A percentile compares a stretch with the other conserved stretches of the same genome.
Evolutionary conservation across 2,329 filamentous ascomycete species (phyloP).

Genomic region (Malbranchea cinnamomea): DNA sequence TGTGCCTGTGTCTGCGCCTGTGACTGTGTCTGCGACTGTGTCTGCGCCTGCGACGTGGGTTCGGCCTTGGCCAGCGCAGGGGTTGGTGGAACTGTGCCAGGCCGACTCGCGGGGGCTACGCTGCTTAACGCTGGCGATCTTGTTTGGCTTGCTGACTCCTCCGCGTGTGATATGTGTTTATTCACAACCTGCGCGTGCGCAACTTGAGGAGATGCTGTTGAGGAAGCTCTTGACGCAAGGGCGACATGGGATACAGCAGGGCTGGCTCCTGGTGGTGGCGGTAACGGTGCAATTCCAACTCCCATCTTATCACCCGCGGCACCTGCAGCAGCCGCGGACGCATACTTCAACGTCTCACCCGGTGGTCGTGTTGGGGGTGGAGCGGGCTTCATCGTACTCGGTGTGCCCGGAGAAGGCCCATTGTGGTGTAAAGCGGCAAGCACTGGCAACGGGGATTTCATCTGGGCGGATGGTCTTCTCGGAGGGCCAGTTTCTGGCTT

Average conservation of each 20-base stretch:
- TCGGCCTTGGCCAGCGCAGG: conserved; percentile 34
- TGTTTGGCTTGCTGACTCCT: conserved; percentile 28
- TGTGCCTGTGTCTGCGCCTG: conserved; percentile 3
- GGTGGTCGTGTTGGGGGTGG: conserved; percentile 69
- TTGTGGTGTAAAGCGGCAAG: conserved; percentile 72
- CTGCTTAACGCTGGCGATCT: conserved; percentile 39
- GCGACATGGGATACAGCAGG: conserved; percentile 35
- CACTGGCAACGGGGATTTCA: conserved; percentile 88
- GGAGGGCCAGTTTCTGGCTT: conserved; percentile 44
- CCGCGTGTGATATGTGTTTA: conserved; percentile 23
- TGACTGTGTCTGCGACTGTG: conserved; percentile 24
- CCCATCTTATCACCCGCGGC: conserved; percentile 78
- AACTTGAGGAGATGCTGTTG: conserved; percentile 43
- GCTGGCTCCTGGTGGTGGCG: conserved; percentile 61
- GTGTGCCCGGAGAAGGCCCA: conserved; percentile 31
- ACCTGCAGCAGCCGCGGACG: conserved; percentile 85
- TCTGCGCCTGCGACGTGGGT: conserved; percentile 14
- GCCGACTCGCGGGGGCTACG: conserved; percentile 25
- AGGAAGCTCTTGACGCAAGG: conserved; percentile 38
- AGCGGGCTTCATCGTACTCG: conserved; percentile 77
- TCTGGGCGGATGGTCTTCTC: conserved; percentile 69
- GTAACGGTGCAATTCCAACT: conserved; percentile 83
- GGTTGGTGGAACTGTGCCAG: conserved; percentile 30
- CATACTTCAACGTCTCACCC: conserved; percentile 88
- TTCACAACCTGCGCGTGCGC: conserved; percentile 34